phyloP scores from a whole-genome alignment of 2,329 filamentous ascomycete genomes.

The Fusarium pininemorale region DNA sequence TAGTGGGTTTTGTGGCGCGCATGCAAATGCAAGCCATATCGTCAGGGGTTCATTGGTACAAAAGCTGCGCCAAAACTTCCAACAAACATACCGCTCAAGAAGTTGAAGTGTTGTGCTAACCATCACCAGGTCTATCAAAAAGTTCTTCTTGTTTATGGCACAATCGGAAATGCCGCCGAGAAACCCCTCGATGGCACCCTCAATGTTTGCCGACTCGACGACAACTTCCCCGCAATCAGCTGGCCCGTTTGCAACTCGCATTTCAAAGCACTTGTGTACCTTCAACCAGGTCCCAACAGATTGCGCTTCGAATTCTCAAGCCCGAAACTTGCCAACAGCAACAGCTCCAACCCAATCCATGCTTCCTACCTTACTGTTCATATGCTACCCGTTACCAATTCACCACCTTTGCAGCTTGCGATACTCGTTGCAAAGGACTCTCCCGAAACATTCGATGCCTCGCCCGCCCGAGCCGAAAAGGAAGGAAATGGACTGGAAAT shows the following conservation, averaged over 20 bases:
- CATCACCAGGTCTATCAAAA: constrained; percentile 84
- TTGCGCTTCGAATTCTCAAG: constrained; percentile 89
- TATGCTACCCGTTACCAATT: constrained; percentile 80
- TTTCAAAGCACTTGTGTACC: constrained; percentile 90
- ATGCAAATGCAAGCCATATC: constrained; percentile 22
- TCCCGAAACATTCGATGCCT: constrained; percentile 82
- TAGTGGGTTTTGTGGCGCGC: constrained; percentile 17
- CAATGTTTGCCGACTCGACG: constrained; percentile 83
- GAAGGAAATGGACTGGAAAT: constrained; percentile 85
- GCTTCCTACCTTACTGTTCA: constrained; percentile 84
- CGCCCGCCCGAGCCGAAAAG: constrained; percentile 76
- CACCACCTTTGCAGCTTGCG: constrained; percentile 88
- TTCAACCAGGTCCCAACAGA: constrained; percentile 90
- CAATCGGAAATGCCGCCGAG: constrained; percentile 76
- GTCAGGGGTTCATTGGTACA: constrained; percentile 19
- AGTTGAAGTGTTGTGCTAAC: constrained; percentile 35
- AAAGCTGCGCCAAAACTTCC: constrained; percentile 10
- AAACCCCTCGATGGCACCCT: constrained; percentile 80
- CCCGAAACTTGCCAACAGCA: constrained; percentile 78
- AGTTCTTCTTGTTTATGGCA: constrained; percentile 81
- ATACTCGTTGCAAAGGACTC: constrained; percentile 91
- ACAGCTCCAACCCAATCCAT: constrained; percentile 74
- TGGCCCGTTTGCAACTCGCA: constrained; percentile 92
- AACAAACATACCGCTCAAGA: neutral
- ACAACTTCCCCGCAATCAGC: constrained; percentile 80